Evolutionary conservation across 495 filamentous ascomycete species (phyloP).

Genomic region (Podospora pseudopauciseta): DNA sequence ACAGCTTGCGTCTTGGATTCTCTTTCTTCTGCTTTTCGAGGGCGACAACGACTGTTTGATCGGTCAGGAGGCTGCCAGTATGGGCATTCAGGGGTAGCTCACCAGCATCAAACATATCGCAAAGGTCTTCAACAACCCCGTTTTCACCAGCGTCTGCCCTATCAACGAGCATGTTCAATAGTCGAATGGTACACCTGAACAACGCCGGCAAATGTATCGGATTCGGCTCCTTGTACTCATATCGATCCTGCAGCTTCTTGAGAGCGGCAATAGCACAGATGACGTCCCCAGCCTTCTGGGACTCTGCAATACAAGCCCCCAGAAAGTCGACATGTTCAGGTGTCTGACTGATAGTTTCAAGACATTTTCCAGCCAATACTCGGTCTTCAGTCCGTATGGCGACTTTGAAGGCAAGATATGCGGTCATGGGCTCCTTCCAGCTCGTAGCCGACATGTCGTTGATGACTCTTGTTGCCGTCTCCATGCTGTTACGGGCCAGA

Average conservation of each 20-base stretch:
- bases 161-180: conserved; percentile 55
- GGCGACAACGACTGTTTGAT: conserved; percentile 40
- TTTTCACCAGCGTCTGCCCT: conserved; percentile 27
- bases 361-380: conserved; percentile 55
- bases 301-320: conserved; percentile 73
- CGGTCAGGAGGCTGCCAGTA: conserved; percentile 27
- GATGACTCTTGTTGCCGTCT: conserved; percentile 53
- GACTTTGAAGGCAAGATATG: conserved; percentile 72
- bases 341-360: conserved; percentile 48
- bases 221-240: conserved; percentile 47
- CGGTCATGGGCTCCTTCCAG: conserved; percentile 58
- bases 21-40: conserved; percentile 41
- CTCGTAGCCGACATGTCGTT: conserved; percentile 55
- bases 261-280: conserved; percentile 55
- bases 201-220: conserved; percentile 64
- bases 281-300: conserved; percentile 61
- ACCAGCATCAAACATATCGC: conserved; percentile 63
- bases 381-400: conserved; percentile 58
- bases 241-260: conserved; percentile 55
- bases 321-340: conserved; percentile 57
- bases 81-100: conserved; percentile 18
- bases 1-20: conserved; percentile 36
- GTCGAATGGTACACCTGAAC: conserved; percentile 59
- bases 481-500: conserved; percentile 52
- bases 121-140: conserved; percentile 48